Percentiles rank a stretch among this genome's conserved stretches.
Conservation (phyloP, 768 basidiomycete species). For the Pleurotus tuoliensis region DNA sequence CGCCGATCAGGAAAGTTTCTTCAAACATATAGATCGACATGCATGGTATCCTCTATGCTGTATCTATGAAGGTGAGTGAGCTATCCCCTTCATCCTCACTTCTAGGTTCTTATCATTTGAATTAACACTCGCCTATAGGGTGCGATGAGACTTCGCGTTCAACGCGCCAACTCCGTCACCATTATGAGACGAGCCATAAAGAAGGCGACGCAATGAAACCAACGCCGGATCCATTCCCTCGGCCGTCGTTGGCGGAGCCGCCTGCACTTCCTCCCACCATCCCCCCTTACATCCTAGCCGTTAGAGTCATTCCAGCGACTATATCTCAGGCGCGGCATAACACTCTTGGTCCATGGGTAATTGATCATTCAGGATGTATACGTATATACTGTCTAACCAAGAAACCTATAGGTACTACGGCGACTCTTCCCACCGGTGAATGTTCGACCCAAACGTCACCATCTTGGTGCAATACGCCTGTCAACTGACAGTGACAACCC, state of each 20-base stretch:
- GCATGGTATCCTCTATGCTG: constrained; percentile 38
- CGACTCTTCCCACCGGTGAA: constrained; percentile 21
- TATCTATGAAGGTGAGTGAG: constrained; percentile 44
- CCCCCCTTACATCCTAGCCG: constrained; percentile 49
- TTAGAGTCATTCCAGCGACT: constrained; percentile 35
- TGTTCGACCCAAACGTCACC: constrained; percentile 5
- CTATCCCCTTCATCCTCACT: constrained; percentile 1
- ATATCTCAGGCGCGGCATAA: constrained; percentile 52
- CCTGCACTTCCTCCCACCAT: constrained; percentile 37
- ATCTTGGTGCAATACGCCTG: neutral
- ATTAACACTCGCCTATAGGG: constrained; percentile 27
- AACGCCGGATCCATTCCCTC: constrained; percentile 28
- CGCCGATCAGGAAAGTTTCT: constrained; percentile 28
- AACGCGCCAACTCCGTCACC: constrained; percentile 44
- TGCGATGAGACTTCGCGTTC: constrained; percentile 48
- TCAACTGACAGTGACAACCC: constrained; percentile 28
- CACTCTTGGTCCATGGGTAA: constrained; percentile 51
- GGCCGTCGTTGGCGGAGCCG: constrained; percentile 25
- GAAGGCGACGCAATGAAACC: constrained; percentile 29
- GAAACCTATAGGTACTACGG: constrained; percentile 16
- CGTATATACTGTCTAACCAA: neutral
- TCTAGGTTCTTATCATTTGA: neutral
- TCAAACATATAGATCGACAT: constrained; percentile 53
- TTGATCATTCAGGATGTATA: constrained; percentile 1
- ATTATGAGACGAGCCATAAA: constrained; percentile 40